Evolutionary conservation across 2,329 filamentous ascomycete genomes (phyloP).

Genomic region (Diaporthe aspalathi): DNA sequence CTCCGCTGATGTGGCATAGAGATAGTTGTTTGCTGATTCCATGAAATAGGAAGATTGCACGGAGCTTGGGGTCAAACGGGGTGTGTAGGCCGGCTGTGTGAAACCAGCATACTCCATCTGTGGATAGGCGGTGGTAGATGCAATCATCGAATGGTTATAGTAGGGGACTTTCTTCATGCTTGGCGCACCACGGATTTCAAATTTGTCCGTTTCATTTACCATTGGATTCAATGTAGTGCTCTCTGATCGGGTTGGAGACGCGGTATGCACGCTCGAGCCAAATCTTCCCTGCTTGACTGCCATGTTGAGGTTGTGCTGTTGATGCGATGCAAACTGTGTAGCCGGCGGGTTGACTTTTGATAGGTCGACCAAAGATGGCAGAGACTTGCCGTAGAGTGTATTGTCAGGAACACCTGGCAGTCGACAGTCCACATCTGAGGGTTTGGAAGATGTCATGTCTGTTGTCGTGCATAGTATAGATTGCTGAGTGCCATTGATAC

Average conservation of each 20-base stretch:
- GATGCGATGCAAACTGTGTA: background rate
- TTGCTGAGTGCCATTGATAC: slow-evolving; percentile 80
- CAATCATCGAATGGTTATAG: slow-evolving; percentile 29
- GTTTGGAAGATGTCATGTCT: slow-evolving; percentile 79
- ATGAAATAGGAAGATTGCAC: slow-evolving; percentile 26
- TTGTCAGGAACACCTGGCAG: slow-evolving; percentile 54
- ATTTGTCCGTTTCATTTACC: slow-evolving; percentile 14
- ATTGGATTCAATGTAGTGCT: slow-evolving; percentile 24
- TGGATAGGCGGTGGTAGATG: slow-evolving; percentile 28
- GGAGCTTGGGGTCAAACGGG: slow-evolving; percentile 1
- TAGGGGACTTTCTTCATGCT: slow-evolving; percentile 17
- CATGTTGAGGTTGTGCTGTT: slow-evolving; percentile 29
- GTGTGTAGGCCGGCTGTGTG: slow-evolving; percentile 15
- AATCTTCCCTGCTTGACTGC: slow-evolving; percentile 24
- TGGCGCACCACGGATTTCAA: slow-evolving; percentile 13
- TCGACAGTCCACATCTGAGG: slow-evolving; percentile 73
- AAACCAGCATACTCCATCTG: slow-evolving; percentile 35
- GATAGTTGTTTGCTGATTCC: slow-evolving; percentile 29
- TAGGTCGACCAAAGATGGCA: slow-evolving; percentile 74
- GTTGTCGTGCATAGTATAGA: slow-evolving; percentile 83
- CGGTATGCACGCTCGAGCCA: slow-evolving; percentile 2
- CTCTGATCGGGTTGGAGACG: slow-evolving; percentile 1
- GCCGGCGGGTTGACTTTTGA: slow-evolving; percentile 65
- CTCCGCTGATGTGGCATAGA: slow-evolving; percentile 35
- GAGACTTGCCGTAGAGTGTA: slow-evolving; percentile 76